These are phyloP conservation scores for Berberis thunbergii DNA, from an alignment of 164 flowering plant genomes.

Conservation along the genomic window DNA sequence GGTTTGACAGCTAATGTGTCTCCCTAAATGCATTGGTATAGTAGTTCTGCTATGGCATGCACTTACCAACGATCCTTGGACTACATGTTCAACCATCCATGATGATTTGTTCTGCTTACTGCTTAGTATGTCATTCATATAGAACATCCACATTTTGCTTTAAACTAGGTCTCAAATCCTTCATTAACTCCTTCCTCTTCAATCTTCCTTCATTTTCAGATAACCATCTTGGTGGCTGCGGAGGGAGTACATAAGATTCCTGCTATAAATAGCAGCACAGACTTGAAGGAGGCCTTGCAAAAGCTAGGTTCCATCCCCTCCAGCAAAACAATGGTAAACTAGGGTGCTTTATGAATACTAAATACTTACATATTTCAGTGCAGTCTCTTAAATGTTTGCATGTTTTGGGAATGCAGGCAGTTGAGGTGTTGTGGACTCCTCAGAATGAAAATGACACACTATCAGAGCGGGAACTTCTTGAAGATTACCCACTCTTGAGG, in stretches of 20 bases:
- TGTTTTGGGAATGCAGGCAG: constrained; percentile 44
- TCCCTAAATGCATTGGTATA: neutral
- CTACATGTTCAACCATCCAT: too few species aligned
- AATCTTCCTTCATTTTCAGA: constrained; percentile 27
- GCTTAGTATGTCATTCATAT: too few species aligned
- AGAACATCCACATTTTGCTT: too few species aligned
- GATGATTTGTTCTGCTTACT: neutral
- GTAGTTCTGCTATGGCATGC: too few species aligned
- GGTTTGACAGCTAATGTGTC: too few species aligned
- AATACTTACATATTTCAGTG: neutral
- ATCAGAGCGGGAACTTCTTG: constrained; percentile 73
- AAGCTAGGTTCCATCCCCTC: constrained; percentile 82
- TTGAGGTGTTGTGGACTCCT: constrained; percentile 97
- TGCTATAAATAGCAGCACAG: constrained; percentile 53
- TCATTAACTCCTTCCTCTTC: too few species aligned
- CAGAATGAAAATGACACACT: constrained; percentile 83
- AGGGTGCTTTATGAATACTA: neutral
- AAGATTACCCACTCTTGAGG: constrained; percentile 87
- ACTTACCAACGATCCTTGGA: too few species aligned
- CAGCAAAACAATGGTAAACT: constrained; percentile 51
- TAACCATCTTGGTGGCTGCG: constrained; percentile 88
- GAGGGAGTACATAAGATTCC: constrained; percentile 77
- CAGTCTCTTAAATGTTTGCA: neutral
- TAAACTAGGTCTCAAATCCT: too few species aligned
- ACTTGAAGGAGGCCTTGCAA: constrained; percentile 83